Percentiles rank a stretch among this genome's conserved stretches.
phyloP scores from a whole-genome alignment of 2,329 filamentous ascomycete genomes.

The Botrytis fragariae region DNA sequence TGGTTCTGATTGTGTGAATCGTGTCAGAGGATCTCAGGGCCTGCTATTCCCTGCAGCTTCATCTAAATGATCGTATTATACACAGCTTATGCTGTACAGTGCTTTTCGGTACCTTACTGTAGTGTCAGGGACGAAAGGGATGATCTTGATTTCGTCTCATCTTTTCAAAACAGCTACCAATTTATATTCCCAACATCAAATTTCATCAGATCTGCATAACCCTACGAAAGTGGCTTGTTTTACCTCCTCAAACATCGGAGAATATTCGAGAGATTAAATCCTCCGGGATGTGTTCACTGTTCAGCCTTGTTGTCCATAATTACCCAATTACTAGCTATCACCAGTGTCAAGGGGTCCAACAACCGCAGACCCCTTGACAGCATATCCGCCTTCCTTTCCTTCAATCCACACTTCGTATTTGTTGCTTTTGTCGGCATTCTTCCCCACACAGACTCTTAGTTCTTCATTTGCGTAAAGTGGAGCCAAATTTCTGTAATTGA shows the following conservation, averaged over 20 bases:
- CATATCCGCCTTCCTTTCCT: conserved; percentile 57
- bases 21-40: background rate
- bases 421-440: conserved; percentile 41
- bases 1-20: background rate
- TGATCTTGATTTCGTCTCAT: conserved; percentile 20
- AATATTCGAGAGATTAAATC: conserved; percentile 19
- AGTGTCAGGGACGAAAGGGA: conserved; percentile 19
- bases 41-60: background rate
- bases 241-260: conserved; percentile 18
- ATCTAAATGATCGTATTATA: background rate
- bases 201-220: conserved; percentile 9
- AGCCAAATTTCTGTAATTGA: conserved; percentile 78
- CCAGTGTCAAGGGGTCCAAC: conserved; percentile 20
- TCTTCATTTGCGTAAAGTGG: conserved; percentile 75
- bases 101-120: conserved; percentile 12
- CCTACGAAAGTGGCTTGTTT: conserved; percentile 17
- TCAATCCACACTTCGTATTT: conserved; percentile 66
- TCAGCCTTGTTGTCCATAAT: conserved; percentile 19
- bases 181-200: conserved; percentile 3
- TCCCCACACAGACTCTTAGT: conserved; percentile 66
- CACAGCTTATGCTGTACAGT: background rate
- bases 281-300: background rate
- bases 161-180: conserved; percentile 20
- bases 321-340: conserved; percentile 8
- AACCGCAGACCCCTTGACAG: conserved; percentile 56